Conservation (phyloP, 1,284 basidiomycete species). For the Heterobasidion occidentale region DNA sequence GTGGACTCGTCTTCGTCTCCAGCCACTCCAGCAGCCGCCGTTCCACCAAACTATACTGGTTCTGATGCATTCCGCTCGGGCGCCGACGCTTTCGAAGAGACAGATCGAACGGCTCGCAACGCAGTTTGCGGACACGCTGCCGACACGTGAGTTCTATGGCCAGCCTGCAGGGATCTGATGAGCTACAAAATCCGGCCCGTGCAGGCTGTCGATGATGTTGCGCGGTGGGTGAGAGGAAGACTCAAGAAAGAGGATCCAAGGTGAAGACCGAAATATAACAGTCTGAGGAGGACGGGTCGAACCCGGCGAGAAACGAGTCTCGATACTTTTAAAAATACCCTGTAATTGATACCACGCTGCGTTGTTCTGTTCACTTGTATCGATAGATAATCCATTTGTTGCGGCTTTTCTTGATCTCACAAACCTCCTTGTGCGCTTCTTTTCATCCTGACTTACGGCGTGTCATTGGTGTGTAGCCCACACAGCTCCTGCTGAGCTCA, state of each 20-base stretch:
- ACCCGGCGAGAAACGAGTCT: neutral
- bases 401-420: too few relatives aligned
- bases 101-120: conserved; percentile 38
- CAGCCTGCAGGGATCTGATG: conserved; percentile 66
- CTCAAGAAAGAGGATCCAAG: conserved; percentile 11
- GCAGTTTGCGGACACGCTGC: conserved; percentile 50
- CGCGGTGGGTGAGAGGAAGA: conserved; percentile 19
- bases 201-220: conserved; percentile 36
- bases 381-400: too few relatives aligned
- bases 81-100: conserved; percentile 24
- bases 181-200: conserved; percentile 54
- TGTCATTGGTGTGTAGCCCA: too few relatives aligned
- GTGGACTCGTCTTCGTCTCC: neutral
- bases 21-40: neutral
- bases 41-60: conserved; percentile 17
- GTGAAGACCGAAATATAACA: neutral
- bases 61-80: conserved; percentile 21
- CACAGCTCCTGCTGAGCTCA: too few relatives aligned
- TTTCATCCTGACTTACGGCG: too few relatives aligned
- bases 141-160: conserved; percentile 68
- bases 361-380: too few relatives aligned
- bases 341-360: too few relatives aligned
- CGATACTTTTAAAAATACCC: too few relatives aligned
- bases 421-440: too few relatives aligned
- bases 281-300: neutral